phyloP scores from a whole-genome alignment of 1,284 basidiomycete species.

The Pisolithus thermaeus region DNA sequence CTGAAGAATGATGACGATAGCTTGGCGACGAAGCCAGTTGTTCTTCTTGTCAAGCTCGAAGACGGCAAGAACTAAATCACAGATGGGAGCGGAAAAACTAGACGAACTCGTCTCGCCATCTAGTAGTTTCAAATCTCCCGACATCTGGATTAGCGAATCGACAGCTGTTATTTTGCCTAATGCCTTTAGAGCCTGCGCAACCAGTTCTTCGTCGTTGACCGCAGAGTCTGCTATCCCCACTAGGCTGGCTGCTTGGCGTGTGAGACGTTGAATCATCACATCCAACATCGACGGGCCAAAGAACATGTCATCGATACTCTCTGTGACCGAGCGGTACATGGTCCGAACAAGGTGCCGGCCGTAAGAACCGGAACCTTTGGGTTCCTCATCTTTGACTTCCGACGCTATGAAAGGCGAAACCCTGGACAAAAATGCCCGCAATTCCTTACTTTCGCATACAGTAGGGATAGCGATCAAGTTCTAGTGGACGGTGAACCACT shows the following conservation, averaged over 20 bases:
- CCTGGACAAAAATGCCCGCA: constrained; percentile 84
- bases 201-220: constrained; percentile 77
- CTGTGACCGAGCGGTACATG: constrained; percentile 83
- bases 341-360: constrained; percentile 75
- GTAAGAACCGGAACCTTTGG: constrained; percentile 46
- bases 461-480: constrained; percentile 65
- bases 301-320: constrained; percentile 91
- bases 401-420: constrained; percentile 72
- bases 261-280: constrained; percentile 84
- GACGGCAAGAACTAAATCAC: constrained; percentile 86
- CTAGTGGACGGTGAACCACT: constrained; percentile 35
- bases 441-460: constrained; percentile 79
- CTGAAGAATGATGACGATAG: constrained; percentile 93
- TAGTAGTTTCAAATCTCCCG: constrained; percentile 70
- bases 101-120: constrained; percentile 84
- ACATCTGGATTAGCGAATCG: constrained; percentile 60
- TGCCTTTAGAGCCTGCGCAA: constrained; percentile 69
- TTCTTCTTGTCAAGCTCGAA: constrained; percentile 95
- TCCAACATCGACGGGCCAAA: constrained; percentile 93
- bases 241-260: constrained; percentile 83
- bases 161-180: constrained; percentile 61
- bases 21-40: constrained; percentile 94
- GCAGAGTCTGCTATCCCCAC: constrained; percentile 75
- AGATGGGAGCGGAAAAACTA: constrained; percentile 89
- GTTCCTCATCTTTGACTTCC: constrained; percentile 33